Evolutionary conservation across 371 early-diverging fungal genomes (phyloP).

Genomic region (Apophysomyces sp.): DNA sequence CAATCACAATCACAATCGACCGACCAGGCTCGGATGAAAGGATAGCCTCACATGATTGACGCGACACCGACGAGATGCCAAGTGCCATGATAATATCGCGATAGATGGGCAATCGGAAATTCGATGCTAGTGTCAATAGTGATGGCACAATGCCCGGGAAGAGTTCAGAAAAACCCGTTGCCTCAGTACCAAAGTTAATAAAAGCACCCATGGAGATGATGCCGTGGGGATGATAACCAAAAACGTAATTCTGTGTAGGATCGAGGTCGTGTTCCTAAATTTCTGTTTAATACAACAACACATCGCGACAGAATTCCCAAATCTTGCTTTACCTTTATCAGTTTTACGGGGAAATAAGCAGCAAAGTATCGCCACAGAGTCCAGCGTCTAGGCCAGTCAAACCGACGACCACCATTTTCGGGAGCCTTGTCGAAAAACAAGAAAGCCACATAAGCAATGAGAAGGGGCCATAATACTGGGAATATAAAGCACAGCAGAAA

Average conservation of each 20-base stretch:
- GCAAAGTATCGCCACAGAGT: slow-evolving; percentile 68
- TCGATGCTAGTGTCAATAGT: slow-evolving; percentile 59
- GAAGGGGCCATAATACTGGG: slow-evolving; percentile 52
- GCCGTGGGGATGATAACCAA: slow-evolving; percentile 85
- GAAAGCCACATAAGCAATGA: slow-evolving; percentile 66
- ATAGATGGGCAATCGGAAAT: slow-evolving; percentile 74
- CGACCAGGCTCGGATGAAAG: slow-evolving; percentile 75
- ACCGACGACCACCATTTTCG: slow-evolving; percentile 69
- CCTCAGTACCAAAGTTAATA: slow-evolving; percentile 79
- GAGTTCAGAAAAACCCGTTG: slow-evolving; percentile 60
- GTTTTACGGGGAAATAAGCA: slow-evolving; percentile 74
- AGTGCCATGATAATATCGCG: slow-evolving; percentile 71
- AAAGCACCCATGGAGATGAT: slow-evolving; percentile 84
- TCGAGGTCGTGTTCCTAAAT: slow-evolving; percentile 71
- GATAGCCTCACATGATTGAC: slow-evolving; percentile 70
- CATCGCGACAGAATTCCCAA: no score
- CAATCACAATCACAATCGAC: slow-evolving; percentile 76
- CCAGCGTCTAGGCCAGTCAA: slow-evolving; percentile 52
- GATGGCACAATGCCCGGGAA: slow-evolving; percentile 70
- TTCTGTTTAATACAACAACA: no score
- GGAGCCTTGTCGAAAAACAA: slow-evolving; percentile 52
- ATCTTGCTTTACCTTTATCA: slow-evolving; percentile 73
- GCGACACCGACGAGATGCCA: slow-evolving; percentile 79
- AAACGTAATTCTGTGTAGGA: slow-evolving; percentile 72
- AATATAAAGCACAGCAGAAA: slow-evolving; percentile 43